phyloP scores from a whole-genome alignment of 2,329 filamentous ascomycete genomes.

The Cryphonectria japonica region DNA sequence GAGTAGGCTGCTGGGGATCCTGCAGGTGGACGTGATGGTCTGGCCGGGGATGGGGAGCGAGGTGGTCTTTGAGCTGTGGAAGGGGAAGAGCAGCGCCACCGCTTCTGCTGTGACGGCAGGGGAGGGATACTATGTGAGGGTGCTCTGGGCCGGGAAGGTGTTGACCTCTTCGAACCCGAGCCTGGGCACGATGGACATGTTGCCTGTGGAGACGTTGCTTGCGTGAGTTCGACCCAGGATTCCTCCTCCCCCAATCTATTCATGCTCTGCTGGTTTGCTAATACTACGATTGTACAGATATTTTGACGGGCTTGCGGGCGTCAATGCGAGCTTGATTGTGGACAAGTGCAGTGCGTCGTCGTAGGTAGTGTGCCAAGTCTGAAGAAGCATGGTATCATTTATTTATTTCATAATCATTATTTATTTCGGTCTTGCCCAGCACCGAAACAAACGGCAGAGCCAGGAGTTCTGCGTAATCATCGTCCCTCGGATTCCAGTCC shows the following conservation, averaged over 20 bases:
- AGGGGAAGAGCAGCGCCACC: conserved; percentile 37
- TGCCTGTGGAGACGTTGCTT: conserved; percentile 65
- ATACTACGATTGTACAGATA: conserved; percentile 47
- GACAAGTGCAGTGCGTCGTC: conserved; percentile 24
- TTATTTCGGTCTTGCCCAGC: no score
- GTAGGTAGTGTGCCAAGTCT: neutral
- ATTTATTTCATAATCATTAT: neutral
- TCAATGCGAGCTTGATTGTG: conserved; percentile 47
- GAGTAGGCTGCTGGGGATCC: conserved; percentile 66
- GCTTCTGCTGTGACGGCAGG: neutral
- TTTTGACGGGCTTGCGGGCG: conserved; percentile 70
- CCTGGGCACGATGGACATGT: conserved; percentile 69
- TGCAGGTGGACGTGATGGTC: conserved; percentile 77
- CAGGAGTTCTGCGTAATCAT: no score
- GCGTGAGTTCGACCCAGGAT: conserved; percentile 32
- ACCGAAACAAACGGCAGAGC: no score
- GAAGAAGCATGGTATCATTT: neutral
- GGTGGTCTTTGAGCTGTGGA: conserved; percentile 76
- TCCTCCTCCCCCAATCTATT: neutral
- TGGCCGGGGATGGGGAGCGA: conserved; percentile 86
- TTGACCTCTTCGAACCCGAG: conserved; percentile 68
- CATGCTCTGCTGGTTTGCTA: neutral
- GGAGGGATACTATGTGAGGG: conserved; percentile 59
- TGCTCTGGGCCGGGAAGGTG: conserved; percentile 70
- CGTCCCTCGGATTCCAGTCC: conserved; percentile 3